Percentiles rank a stretch among this genome's conserved stretches.
phyloP scores from a whole-genome alignment of 2,329 filamentous ascomycete species.

The Cryphonectria nitschkei region DNA sequence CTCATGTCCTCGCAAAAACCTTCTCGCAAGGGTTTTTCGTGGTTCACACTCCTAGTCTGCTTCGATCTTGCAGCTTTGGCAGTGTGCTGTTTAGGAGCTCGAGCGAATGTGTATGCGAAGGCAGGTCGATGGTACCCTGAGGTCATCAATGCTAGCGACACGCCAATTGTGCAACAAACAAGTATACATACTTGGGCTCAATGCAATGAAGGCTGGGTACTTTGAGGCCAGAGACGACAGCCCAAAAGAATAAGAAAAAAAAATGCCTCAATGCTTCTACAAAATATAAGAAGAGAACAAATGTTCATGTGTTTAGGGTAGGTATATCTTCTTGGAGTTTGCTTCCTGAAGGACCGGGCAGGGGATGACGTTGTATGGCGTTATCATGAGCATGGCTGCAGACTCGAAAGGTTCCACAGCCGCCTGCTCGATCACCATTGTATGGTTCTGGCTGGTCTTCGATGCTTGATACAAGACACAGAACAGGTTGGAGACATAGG shows the following conservation, averaged over 20 bases:
- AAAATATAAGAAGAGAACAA: too few species aligned
- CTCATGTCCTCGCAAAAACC: slow-evolving; percentile 1
- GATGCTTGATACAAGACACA: neutral
- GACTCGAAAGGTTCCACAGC: neutral
- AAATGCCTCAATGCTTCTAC: neutral
- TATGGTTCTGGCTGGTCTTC: neutral
- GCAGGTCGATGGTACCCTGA: neutral
- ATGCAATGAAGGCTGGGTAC: neutral
- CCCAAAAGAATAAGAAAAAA: neutral
- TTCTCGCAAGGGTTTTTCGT: slow-evolving; percentile 12
- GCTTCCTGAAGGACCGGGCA: neutral
- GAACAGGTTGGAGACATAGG: neutral
- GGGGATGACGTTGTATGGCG: neutral
- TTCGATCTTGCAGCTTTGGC: slow-evolving; percentile 5
- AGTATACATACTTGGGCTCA: neutral
- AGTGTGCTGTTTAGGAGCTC: neutral
- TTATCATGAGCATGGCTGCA: neutral
- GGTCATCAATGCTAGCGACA: slow-evolving; percentile 7
- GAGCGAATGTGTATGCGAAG: neutral
- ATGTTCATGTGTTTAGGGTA: neutral
- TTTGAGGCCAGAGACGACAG: neutral
- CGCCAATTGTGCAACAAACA: slow-evolving; percentile 11
- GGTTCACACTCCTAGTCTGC: neutral
- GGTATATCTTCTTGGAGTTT: neutral
- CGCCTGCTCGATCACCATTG: neutral